phyloP scores from a whole-genome alignment of 2,329 filamentous ascomycete species.

The Epichloe sibirici region DNA sequence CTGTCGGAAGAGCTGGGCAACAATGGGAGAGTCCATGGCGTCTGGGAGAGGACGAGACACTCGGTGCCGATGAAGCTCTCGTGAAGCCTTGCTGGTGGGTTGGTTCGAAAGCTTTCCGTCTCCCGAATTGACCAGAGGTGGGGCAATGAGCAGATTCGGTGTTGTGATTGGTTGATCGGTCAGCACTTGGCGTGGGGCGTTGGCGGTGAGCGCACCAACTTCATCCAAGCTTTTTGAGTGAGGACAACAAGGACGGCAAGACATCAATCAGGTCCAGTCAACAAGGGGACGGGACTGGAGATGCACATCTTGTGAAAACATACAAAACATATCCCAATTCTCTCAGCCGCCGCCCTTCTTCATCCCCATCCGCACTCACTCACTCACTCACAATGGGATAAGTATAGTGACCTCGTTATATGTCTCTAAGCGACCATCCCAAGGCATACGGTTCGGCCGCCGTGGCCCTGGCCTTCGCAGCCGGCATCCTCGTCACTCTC shows the following conservation, averaged over 20 bases:
- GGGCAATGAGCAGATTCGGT: not conserved
- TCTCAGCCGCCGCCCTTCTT: too few species aligned
- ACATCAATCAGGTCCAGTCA: not conserved
- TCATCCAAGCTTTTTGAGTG: too few species aligned
- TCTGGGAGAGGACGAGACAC: not conserved
- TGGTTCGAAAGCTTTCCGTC: not conserved
- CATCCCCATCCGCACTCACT: too few species aligned
- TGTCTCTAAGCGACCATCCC: conserved; percentile 50
- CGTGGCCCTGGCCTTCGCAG: conserved; percentile 59
- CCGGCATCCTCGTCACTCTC: conserved; percentile 63
- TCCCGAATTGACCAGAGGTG: not conserved
- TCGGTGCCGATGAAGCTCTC: not conserved
- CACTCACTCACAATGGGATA: not conserved
- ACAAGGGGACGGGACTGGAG: not conserved
- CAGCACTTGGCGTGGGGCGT: too few species aligned
- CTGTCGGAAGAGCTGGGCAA: conserved; percentile 70
- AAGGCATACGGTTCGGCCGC: conserved; percentile 53
- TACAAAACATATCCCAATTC: too few species aligned
- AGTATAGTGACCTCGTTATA: conserved; percentile 23
- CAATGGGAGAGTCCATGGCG: conserved; percentile 69
- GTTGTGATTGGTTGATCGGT: not conserved
- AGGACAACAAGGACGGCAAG: too few species aligned
- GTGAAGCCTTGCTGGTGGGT: not conserved
- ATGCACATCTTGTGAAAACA: not conserved
- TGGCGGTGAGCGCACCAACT: too few species aligned